These are phyloP conservation scores for Coelastrella sp. DNA, from an alignment of 139 green algal species.

Conservation along the genomic window DNA sequence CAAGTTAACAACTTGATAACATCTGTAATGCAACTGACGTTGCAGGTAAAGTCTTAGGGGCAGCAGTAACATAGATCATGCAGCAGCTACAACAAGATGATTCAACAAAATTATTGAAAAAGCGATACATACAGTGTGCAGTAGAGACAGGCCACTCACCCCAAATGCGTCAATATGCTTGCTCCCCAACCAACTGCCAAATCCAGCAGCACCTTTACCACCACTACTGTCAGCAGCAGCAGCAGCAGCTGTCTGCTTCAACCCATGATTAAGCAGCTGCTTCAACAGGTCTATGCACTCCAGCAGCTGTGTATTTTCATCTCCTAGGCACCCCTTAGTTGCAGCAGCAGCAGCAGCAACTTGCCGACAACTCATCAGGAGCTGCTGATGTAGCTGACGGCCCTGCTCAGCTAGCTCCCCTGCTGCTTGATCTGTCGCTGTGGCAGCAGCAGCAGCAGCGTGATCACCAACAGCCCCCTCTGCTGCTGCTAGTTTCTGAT, in stretches of 20 bases:
- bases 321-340: constrained; percentile 5
- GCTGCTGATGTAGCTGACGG: constrained; percentile 12
- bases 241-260: background rate
- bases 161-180: constrained; percentile 6
- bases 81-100: too few species aligned
- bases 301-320: constrained; percentile 9
- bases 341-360: constrained; percentile 13
- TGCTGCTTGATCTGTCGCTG: background rate
- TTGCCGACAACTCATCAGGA: background rate
- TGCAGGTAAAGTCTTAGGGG: too few species aligned
- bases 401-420: constrained; percentile 6
- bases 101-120: too few species aligned
- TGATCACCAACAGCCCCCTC: background rate
- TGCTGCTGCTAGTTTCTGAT: background rate
- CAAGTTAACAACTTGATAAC: background rate
- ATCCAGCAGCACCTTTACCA: constrained; percentile 2
- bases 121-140: too few species aligned
- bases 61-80: too few species aligned
- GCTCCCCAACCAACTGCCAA: background rate
- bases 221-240: background rate
- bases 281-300: background rate
- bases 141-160: constrained; percentile 21
- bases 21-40: too few species aligned
- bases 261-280: constrained; percentile 14
- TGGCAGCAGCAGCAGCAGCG: background rate